Evolutionary conservation across 2,329 filamentous ascomycete genomes (phyloP).

Genomic region (Calonectria pseudoturangicola): DNA sequence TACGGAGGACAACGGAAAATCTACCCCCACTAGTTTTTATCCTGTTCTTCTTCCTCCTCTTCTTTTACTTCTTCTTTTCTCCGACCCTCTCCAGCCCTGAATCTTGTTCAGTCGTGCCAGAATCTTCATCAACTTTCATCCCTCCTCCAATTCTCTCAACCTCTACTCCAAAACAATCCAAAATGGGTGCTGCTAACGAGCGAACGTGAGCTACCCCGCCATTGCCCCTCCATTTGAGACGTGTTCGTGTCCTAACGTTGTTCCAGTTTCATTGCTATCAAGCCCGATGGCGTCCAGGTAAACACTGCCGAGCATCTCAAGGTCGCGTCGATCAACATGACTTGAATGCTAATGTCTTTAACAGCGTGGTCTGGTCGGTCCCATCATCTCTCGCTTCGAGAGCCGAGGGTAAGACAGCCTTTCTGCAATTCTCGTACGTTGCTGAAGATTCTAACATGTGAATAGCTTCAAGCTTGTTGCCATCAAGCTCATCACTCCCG

Average conservation of each 20-base stretch:
- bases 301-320: constrained; percentile 50
- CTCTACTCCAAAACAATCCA: constrained; percentile 60
- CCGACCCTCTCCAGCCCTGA: constrained; percentile 54
- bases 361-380: constrained; percentile 96
- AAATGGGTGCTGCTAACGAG: constrained; percentile 81
- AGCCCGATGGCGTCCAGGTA: constrained; percentile 99
- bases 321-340: background rate
- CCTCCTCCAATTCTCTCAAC: constrained; percentile 54
- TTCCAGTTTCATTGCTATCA: constrained; percentile 98
- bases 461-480: constrained; percentile 96
- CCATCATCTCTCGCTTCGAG: constrained; percentile 99
- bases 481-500: constrained; percentile 94
- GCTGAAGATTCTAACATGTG: constrained; percentile 38
- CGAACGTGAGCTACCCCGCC: constrained; percentile 83
- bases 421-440: constrained; percentile 42
- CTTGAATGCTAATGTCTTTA: constrained; percentile 46
- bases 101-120: constrained; percentile 54
- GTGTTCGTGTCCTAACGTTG: constrained; percentile 51
- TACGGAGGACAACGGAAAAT: constrained; percentile 60
- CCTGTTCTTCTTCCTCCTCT: constrained; percentile 62
- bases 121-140: constrained; percentile 56
- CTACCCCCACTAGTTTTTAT: constrained; percentile 66
- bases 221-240: constrained; percentile 51
- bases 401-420: constrained; percentile 82
- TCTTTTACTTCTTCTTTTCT: constrained; percentile 61